Evolutionary conservation across 306 rosid genomes (phyloP), one percentile per base, ranked within the genome.

Genomic region (Herpetospermum pedunculosum): DNA sequence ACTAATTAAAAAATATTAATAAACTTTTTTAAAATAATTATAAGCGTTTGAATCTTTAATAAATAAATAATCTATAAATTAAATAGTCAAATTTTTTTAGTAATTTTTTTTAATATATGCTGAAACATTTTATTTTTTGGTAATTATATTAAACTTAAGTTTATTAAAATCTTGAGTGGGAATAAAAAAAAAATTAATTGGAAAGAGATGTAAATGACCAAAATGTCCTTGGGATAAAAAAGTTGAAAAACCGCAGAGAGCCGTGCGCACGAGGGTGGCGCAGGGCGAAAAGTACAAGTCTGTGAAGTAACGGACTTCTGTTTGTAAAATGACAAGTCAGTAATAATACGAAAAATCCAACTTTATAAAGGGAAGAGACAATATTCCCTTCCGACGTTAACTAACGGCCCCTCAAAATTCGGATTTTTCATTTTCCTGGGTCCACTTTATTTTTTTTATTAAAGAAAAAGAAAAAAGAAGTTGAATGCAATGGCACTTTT

Each of bases 201-300:
- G n/a, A 5, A 62, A 10, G 6, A 9, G 13, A 34, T 0, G 0
- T 2, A 58, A 58, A 62, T n/a, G 41, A 63, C 48, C 1, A 35
- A 6, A 34, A n/a, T 19, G 29, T 2, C 71, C 30, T 38, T 64
- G 8, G 8, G 21, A 9, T 19, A 37, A 37, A 64, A 37, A 19
- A n/a, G 10, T 0, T n/a, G 43, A n/a, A 15, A 32, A 60, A 60
- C 5, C 13, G 44, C 26, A 18, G 47, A n/a, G 71, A n/a, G 30
- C 10, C 71, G 71, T 64, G 71, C 71, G 49, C 71, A 64, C 49
- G 71, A 64, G 71, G 70, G 44, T 34, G 41, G 26, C 14, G 38
- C 67, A 14, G 67, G 25, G 43, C 43, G 8, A 9, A 58, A 59
- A 30, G 68, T 60, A 60, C 68, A 3, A 8, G 43, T 38, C 49